phyloP scores from a whole-genome alignment of 2,329 filamentous ascomycete genomes.

The Didymella exigua region DNA sequence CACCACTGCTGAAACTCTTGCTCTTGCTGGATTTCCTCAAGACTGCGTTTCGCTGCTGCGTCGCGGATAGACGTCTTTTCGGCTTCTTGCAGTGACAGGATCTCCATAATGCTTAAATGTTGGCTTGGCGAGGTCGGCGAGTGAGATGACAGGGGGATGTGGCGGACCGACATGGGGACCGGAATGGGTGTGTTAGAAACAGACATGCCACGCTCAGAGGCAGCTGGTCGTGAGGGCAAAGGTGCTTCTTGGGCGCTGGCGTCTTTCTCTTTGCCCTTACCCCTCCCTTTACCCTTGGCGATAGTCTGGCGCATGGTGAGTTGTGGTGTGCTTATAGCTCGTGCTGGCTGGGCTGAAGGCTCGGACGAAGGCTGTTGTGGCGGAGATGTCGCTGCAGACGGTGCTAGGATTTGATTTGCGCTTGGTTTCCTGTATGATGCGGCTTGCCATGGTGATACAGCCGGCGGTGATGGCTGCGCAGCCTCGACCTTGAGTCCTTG shows the following conservation, averaged over 20 bases:
- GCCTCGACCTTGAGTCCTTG: slow-evolving; percentile 36
- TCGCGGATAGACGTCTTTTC: slow-evolving; percentile 85
- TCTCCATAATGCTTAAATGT: slow-evolving; percentile 82
- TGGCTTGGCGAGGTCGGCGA: slow-evolving; percentile 67
- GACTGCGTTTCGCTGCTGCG: slow-evolving; percentile 81
- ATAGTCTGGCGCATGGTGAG: slow-evolving; percentile 68
- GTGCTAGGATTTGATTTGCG: slow-evolving; percentile 22
- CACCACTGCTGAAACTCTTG: slow-evolving; percentile 98
- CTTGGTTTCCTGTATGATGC: slow-evolving; percentile 40
- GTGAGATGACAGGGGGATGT: slow-evolving; percentile 60
- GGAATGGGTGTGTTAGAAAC: slow-evolving; percentile 43
- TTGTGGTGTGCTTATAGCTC: slow-evolving; percentile 52
- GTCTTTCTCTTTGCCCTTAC: slow-evolving; percentile 32
- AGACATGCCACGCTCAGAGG: slow-evolving; percentile 42
- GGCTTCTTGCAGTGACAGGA: slow-evolving; percentile 82
- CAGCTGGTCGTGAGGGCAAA: slow-evolving; percentile 33
- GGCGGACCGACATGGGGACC: slow-evolving; percentile 55
- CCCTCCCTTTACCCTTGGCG: slow-evolving; percentile 33
- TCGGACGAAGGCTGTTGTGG: slow-evolving; percentile 19
- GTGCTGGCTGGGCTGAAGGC: slow-evolving; percentile 24
- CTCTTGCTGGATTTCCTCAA: slow-evolving; percentile 95
- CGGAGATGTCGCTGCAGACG: slow-evolving; percentile 1
- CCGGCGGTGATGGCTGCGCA: slow-evolving; percentile 36
- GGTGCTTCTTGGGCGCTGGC: slow-evolving; percentile 21
- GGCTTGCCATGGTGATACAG: slow-evolving; percentile 45